A percentile compares a stretch with the other conserved stretches of the same genome.
Conservation (phyloP, 208 protist genomes). For the Leptomonas seymouri region DNA sequence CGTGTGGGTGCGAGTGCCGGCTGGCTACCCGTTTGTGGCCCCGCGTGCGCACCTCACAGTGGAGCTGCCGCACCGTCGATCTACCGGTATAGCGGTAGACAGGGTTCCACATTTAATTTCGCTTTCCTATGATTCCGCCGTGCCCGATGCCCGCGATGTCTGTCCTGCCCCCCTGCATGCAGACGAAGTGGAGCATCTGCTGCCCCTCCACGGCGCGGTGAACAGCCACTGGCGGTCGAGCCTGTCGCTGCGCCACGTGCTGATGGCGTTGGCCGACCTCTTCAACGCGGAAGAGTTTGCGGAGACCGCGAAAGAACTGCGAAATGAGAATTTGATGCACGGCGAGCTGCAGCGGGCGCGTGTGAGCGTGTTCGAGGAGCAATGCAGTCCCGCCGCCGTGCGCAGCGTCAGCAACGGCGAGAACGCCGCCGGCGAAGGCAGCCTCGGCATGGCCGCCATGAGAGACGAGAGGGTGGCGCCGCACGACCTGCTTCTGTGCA, state of each 20-base stretch:
- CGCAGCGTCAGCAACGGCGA: constrained; percentile 12
- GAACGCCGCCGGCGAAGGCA: constrained; percentile 27
- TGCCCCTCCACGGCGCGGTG: constrained; percentile 2
- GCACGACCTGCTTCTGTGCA: constrained; percentile 69
- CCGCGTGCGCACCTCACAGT: constrained; percentile 42
- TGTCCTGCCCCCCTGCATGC: constrained; percentile 11
- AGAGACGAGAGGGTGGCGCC: constrained; percentile 13
- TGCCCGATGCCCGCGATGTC: not conserved
- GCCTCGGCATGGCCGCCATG: constrained; percentile 17
- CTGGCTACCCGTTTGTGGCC: constrained; percentile 50
- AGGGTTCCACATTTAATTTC: constrained; percentile 49
- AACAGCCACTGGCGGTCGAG: constrained; percentile 33
- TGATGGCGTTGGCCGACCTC: constrained; percentile 35
- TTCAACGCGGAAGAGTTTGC: constrained; percentile 45
- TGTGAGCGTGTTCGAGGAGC: constrained; percentile 30
- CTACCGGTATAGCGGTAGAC: constrained; percentile 41
- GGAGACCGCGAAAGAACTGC: constrained; percentile 26
- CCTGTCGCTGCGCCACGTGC: constrained; percentile 22
- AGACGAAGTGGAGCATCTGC: constrained; percentile 12
- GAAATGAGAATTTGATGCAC: constrained; percentile 18
- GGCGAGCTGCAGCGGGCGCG: constrained; percentile 22
- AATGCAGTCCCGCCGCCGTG: not conserved
- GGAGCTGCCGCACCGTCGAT: constrained; percentile 38
- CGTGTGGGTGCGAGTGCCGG: constrained; percentile 43
- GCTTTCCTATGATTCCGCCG: constrained; percentile 12